Evolutionary conservation across 2,329 filamentous ascomycete species (phyloP), one percentile per base, ranked within the genome.

Genomic region (Penicillium sp.): DNA sequence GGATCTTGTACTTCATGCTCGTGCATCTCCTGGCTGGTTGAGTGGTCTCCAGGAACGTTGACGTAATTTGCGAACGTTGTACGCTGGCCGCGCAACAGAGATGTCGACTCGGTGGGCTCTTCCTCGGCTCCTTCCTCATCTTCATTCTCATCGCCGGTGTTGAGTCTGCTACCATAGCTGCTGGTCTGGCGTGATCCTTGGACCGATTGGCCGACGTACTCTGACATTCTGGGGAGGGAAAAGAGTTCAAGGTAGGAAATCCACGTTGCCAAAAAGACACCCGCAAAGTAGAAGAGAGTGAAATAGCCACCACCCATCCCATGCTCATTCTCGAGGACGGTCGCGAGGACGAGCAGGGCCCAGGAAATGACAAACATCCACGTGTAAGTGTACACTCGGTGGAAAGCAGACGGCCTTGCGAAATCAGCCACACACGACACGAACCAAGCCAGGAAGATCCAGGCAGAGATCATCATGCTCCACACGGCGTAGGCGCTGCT

Each of bases 401-500:
- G 91, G 6, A 98, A 85, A 4, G 94, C 94, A 18, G 90, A 95
- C 1, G 95, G 94, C 14, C 94, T 85, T 50, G 89, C 85, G 61
- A 88, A 89, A 69, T 92, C 89, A 16, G 91, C 90, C 2, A 90
- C 88, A 18, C 89, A 85, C 68, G 92, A 87, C 37, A 96, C 82
- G 63, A 92, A 88, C 94, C 94, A 98, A 47, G 92, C 88, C 19
- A 88, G 75, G 59, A 89, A 87, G 69, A 95, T 87, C 81, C 92
- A 96, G 0, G 91, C 82, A 0, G 90, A 90, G 0, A 94, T 71
- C 79, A 92, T 90, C 88, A 96, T 96, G 31, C 87, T 86, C 91
- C 92, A 96, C 70, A 97, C 89, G 5, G 90, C 83, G 73, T 95
- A 98, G 50, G 88, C 84, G 68, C 90, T 96, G 76, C 91, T 93